A percentile compares a stretch with the other conserved stretches of the same genome.
These are phyloP conservation scores for Tetrapisispora taiwanensis DNA, from an alignment of 805 yeast genomes.

Conservation along the genomic window DNA sequence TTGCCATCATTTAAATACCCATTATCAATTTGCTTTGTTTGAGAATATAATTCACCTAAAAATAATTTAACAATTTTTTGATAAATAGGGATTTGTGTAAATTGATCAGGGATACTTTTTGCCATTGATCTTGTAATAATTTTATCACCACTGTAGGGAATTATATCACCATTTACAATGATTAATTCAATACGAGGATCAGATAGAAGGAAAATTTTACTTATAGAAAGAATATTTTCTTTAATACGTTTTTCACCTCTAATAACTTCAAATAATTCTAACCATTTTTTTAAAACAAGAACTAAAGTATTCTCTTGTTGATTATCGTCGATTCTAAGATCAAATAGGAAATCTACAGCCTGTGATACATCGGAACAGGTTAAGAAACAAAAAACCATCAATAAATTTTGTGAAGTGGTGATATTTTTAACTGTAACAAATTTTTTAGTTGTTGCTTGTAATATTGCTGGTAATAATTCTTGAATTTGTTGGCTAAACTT, in stretches of 20 bases:
- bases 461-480: constrained; percentile 39
- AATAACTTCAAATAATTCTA: constrained; percentile 67
- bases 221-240: constrained; percentile 58
- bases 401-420: constrained; percentile 64
- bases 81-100: constrained; percentile 56
- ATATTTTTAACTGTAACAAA: constrained; percentile 57
- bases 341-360: constrained; percentile 51
- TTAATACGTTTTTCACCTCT: constrained; percentile 68
- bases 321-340: constrained; percentile 28
- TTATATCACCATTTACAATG: constrained; percentile 66
- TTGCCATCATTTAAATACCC: constrained; percentile 22
- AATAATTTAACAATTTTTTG: constrained; percentile 65
- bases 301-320: constrained; percentile 36
- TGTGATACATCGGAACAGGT: constrained; percentile 51
- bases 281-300: constrained; percentile 68
- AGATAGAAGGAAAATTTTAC: constrained; percentile 49
- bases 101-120: constrained; percentile 49
- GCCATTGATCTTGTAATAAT: constrained; percentile 85
- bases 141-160: constrained; percentile 47
- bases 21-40: constrained; percentile 40
- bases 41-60: constrained; percentile 58
- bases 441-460: constrained; percentile 63
- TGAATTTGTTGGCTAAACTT: constrained; percentile 36
- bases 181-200: constrained; percentile 43
- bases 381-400: constrained; percentile 66